Evolutionary conservation across 768 basidiomycete species (phyloP).

Genomic region (Xerocomellus chrysenteron): DNA sequence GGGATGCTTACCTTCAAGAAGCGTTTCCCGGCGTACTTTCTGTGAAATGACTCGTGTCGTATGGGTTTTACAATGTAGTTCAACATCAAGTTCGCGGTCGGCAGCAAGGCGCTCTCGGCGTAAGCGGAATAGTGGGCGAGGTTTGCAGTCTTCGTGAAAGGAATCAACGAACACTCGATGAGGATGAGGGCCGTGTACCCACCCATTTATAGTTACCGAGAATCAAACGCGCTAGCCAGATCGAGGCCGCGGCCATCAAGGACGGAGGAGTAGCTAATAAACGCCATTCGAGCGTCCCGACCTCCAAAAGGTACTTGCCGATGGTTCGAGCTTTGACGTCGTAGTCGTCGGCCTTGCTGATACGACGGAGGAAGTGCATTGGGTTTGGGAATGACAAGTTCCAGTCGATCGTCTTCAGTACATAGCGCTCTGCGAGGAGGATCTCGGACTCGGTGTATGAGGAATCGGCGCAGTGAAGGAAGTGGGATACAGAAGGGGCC

Average conservation of each 20-base stretch:
- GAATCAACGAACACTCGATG: slow-evolving; percentile 1
- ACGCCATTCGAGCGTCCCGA: slow-evolving; percentile 77
- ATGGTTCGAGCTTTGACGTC: slow-evolving; percentile 83
- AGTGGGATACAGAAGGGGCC: slow-evolving; percentile 79
- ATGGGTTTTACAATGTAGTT: slow-evolving; percentile 79
- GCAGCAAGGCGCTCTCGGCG: slow-evolving; percentile 73
- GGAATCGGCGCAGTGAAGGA: slow-evolving; percentile 76
- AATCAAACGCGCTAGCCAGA: slow-evolving; percentile 82
- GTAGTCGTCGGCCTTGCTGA: slow-evolving; percentile 93
- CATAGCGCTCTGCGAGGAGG: slow-evolving; percentile 84
- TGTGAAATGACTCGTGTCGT: slow-evolving; percentile 74
- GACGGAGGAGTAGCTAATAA: slow-evolving; percentile 75
- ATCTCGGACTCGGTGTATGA: slow-evolving; percentile 79
- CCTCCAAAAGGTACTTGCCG: slow-evolving; percentile 89
- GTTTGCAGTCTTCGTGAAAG: slow-evolving; percentile 64
- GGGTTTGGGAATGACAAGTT: slow-evolving; percentile 86
- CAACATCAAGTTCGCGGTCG: slow-evolving; percentile 82
- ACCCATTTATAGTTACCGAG: slow-evolving; percentile 89
- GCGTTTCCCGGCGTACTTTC: slow-evolving; percentile 85
- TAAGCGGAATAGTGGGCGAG: slow-evolving; percentile 88
- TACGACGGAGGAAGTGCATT: slow-evolving; percentile 82
- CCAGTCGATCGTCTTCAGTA: slow-evolving; percentile 84
- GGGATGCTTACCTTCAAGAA: slow-evolving; percentile 67
- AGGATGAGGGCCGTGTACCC: slow-evolving; percentile 29
- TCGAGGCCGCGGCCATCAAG: slow-evolving; percentile 75